Base-by-base conservation (phyloP, 2,329 filamentous ascomycete genomes). In the Verticillium nonalfalfae region DNA sequence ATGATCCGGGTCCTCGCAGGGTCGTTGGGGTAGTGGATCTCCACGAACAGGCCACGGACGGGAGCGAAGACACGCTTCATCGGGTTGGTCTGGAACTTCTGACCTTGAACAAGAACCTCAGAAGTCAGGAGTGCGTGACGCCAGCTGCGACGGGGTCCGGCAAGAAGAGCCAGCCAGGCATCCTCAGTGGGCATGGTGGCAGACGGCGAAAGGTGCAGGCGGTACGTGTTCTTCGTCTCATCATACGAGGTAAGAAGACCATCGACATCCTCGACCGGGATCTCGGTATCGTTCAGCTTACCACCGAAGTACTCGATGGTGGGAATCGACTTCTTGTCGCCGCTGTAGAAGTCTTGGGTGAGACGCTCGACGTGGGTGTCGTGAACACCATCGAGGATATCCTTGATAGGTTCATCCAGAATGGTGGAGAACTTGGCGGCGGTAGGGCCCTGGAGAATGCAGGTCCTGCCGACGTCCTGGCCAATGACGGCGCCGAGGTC, bases 21-120 rank as follows among this genome's bases (percentile, higher is more conserved):
- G 52, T 97, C 88, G 62, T 94, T 89, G 26, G 94, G 93, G 71
- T 94, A 79, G 26, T 83, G 75, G 64, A 99, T 90, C 78, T 99
- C 95, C 38, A 99, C 91, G 63, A 93, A 89, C 75, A 98, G 86
- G 56, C 95, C 95, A 38, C 88, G 88, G 14, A 87, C 85, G 14
- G 95, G 95, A 11, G 91, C 89, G 67, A 98, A 94, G 63, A 99
- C 93, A 61, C 94, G 88, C 73, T 89, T 90, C 79, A 97, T 90
- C 0, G 95, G 96, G 78, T 99, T 99, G 62, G 92, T 96, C 79
- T 98, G 92, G 80, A 97, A 98, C 72, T 96, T 93, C 75, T 97
- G 90, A 15, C 93, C 95, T 76, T 99, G 95, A 4, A 97, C 91
- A 66, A 97, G 89, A 34, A 97, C 90, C 67, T 99, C 94, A 0